Evolutionary conservation across 768 basidiomycete species (phyloP).

Genomic region (Mycena albidolilacea): DNA sequence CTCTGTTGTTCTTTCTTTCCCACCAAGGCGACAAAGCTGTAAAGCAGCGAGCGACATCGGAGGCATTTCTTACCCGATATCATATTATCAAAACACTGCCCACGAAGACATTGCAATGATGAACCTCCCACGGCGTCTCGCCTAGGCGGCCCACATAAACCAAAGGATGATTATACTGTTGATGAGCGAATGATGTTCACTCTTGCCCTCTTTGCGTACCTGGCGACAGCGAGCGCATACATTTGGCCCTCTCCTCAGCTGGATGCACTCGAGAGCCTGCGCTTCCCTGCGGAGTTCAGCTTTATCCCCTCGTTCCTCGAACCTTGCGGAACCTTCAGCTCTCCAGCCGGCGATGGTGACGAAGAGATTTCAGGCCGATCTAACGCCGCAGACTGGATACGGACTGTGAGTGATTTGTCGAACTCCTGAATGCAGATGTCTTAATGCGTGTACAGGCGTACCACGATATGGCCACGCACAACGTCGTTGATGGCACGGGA

Average conservation of each 20-base stretch:
- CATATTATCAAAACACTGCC: too few relatives aligned
- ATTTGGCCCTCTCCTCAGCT: slow-evolving; percentile 23
- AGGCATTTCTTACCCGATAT: too few relatives aligned
- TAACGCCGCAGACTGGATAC: slow-evolving; percentile 30
- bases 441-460: slow-evolving; percentile 35
- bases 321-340: not conserved
- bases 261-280: slow-evolving; percentile 19
- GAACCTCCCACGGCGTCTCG: too few relatives aligned
- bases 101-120: too few relatives aligned
- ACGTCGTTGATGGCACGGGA: slow-evolving; percentile 42
- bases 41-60: too few relatives aligned
- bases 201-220: not conserved
- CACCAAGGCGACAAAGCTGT: too few relatives aligned
- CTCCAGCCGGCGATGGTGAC: not conserved
- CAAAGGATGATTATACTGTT: too few relatives aligned
- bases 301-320: not conserved
- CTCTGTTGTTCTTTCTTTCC: too few relatives aligned
- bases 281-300: not conserved
- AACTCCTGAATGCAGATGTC: not conserved
- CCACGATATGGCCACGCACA: slow-evolving; percentile 47
- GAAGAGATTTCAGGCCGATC: not conserved
- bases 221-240: not conserved
- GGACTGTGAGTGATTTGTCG: slow-evolving; percentile 1
- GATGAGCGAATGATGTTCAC: too few relatives aligned
- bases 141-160: too few relatives aligned